Evolutionary conservation across 2,329 filamentous ascomycete species (phyloP).

Genomic region (Talaromyces piceae): DNA sequence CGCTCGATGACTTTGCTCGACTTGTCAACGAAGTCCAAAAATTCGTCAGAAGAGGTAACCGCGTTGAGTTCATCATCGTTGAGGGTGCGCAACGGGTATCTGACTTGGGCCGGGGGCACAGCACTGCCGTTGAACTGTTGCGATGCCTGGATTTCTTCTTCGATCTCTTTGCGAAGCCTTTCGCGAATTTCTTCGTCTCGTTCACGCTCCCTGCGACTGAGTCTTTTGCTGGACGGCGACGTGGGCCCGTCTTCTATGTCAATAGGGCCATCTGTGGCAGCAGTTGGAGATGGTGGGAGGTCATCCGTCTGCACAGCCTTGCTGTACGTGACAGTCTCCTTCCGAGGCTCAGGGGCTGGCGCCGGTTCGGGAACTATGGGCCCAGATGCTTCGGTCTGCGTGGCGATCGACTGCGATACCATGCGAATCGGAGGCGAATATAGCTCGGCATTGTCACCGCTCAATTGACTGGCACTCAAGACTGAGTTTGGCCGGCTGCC

Average conservation of each 20-base stretch:
- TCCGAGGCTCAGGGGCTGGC: constrained; percentile 46
- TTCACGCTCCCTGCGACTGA: constrained; percentile 71
- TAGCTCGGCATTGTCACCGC: constrained; percentile 53
- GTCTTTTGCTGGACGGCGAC: constrained; percentile 56
- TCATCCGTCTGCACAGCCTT: constrained; percentile 89
- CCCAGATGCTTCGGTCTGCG: constrained; percentile 66
- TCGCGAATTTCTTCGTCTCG: constrained; percentile 83
- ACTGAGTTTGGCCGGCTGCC: constrained; percentile 80
- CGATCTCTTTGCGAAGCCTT: constrained; percentile 79
- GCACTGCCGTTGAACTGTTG: constrained; percentile 34
- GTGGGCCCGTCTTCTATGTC: constrained; percentile 48
- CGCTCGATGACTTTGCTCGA: constrained; percentile 97
- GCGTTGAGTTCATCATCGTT: constrained; percentile 80
- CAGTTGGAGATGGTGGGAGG: constrained; percentile 51
- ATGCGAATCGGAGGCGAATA: constrained; percentile 32
- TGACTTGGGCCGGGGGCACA: constrained; percentile 39
- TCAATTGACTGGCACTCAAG: constrained; percentile 71
- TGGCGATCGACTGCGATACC: constrained; percentile 41
- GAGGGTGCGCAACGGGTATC: constrained; percentile 71
- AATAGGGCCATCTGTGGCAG: constrained; percentile 51
- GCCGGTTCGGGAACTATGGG: constrained; percentile 73
- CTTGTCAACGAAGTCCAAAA: constrained; percentile 88
- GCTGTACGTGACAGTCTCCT: constrained; percentile 89
- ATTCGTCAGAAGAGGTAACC: constrained; percentile 86
- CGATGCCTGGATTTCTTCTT: constrained; percentile 76